Base-by-base conservation (phyloP, 768 basidiomycete species). In the Tylopilus rubrobrunneus region DNA sequence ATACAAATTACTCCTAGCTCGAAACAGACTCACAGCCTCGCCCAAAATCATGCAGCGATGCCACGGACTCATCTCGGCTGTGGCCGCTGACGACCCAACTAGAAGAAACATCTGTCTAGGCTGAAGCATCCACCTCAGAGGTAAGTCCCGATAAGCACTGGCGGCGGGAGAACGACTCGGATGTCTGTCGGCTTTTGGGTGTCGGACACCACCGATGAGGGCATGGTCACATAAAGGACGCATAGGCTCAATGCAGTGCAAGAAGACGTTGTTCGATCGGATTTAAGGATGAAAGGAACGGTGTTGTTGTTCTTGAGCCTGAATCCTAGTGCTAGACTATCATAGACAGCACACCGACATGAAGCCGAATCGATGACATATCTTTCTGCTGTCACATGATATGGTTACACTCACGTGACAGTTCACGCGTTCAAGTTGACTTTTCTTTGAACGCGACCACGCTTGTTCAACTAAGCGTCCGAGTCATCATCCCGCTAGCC, bases 381-480 rank as follows among this genome's bases (percentile, higher is more conserved):
- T 31, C 31, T 31, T 34, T 34, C 34, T 31, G 21, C 23, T 8
- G 39, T 62, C 62, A 64, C 53, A 52, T 62, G 61, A 63, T 3
- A 9, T 1, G 4, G 7, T 0, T 8, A 7, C n/a, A 1, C 8
- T 46, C 68, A 69, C 68, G 63, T 71, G 68, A 61, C 23, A 27
- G 31, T 37, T 61, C 54, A 56, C 68, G 62, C 69, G 66, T 60
- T 41, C 57, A 45, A 45, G 67, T 69, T 71, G 58, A 48, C 36
- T 39, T 59, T 25, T 25, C 36, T 39, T 31, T 19, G 33, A 54
- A 55, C 66, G 60, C 56, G 66, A 40, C 39, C 14, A 12, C 11
- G 10, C 40, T 41, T 28, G 48, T 41, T 51, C 51, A 41, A 48
- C 56, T 19, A 4, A 44, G 25, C 58, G 31, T 33, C 21, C 51